phyloP scores from a whole-genome alignment of 108 stramenopile species.

The Pseudonitzschia multiseries region DNA sequence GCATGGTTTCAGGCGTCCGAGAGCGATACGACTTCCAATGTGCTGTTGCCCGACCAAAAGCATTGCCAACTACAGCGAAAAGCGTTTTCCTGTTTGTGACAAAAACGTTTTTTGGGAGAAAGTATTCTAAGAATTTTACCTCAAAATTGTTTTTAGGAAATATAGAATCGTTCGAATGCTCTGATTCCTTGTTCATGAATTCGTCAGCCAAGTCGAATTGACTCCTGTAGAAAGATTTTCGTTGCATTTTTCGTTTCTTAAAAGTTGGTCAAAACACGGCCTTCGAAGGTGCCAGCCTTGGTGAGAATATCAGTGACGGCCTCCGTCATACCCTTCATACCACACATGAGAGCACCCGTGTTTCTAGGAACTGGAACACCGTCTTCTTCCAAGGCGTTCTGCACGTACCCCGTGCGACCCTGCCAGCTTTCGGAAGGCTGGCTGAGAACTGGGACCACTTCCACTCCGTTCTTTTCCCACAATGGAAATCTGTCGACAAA shows the following conservation, averaged over 20 bases:
- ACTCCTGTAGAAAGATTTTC: neutral
- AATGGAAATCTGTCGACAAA: conserved; percentile 75
- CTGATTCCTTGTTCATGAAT: too few relatives aligned
- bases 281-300: conserved; percentile 89
- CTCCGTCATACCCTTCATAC: conserved; percentile 87
- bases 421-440: conserved; percentile 61
- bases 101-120: too few relatives aligned
- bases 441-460: conserved; percentile 85
- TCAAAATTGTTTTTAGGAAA: neutral
- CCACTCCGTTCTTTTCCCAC: conserved; percentile 81
- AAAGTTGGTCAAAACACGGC: conserved; percentile 89
- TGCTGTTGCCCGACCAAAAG: too few relatives aligned
- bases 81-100: too few relatives aligned
- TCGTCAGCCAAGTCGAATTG: neutral
- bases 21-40: too few relatives aligned
- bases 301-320: conserved; percentile 77
- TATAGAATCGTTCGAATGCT: too few relatives aligned
- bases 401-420: conserved; percentile 88
- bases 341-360: conserved; percentile 75
- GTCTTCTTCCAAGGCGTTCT: conserved; percentile 88
- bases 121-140: too few relatives aligned
- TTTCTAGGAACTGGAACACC: conserved; percentile 85
- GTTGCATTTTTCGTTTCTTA: conserved; percentile 28
- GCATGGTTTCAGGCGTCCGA: neutral
- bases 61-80: too few relatives aligned